Evolutionary conservation across 495 filamentous ascomycete species (phyloP).

Genomic region (Thozetella sp.): DNA sequence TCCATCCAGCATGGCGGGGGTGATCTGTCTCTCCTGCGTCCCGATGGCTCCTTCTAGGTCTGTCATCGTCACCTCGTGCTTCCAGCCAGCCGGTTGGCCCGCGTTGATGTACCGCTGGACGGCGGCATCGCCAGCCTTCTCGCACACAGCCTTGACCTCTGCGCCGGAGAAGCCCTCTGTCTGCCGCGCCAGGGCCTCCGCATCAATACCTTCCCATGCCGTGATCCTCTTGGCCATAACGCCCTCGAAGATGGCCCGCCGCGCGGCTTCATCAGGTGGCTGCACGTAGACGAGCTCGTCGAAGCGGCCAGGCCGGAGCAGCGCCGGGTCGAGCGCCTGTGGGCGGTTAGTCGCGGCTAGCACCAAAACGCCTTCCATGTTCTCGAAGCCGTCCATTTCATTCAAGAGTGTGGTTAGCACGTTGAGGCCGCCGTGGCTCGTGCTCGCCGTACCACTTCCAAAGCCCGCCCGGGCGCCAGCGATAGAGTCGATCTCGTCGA

Average conservation of each 20-base stretch:
- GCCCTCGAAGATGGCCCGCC: conserved; percentile 70
- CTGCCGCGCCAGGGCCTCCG: conserved; percentile 63
- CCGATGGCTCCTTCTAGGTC: conserved; percentile 67
- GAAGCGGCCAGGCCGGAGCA: conserved; percentile 86
- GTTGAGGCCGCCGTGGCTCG: conserved; percentile 64
- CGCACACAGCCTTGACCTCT: conserved; percentile 81
- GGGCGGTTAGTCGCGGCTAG: conserved; percentile 96
- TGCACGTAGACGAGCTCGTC: conserved; percentile 91
- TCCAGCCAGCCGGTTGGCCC: conserved; percentile 1
- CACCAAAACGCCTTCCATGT: conserved; percentile 79
- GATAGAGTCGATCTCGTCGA: conserved; percentile 97
- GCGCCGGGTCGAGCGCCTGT: conserved; percentile 80
- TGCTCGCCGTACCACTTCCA: conserved; percentile 28
- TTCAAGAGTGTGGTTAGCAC: conserved; percentile 90
- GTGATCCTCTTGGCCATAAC: conserved; percentile 65
- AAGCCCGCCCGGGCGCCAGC: conserved; percentile 67
- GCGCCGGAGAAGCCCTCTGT: conserved; percentile 88
- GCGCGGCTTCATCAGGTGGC: conserved; percentile 74
- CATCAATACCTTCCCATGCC: conserved; percentile 61
- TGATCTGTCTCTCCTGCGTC: conserved; percentile 69
- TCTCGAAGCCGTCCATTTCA: conserved; percentile 96
- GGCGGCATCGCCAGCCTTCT: conserved; percentile 43
- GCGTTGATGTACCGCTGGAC: conserved; percentile 28
- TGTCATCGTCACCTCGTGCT: conserved; percentile 47
- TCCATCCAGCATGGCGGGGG: conserved; percentile 59